A percentile compares a stretch with the other conserved stretches of the same genome.
These are phyloP conservation scores for Rutstroemia sp. DNA, from an alignment of 2,329 filamentous ascomycete genomes.

Conservation along the genomic window DNA sequence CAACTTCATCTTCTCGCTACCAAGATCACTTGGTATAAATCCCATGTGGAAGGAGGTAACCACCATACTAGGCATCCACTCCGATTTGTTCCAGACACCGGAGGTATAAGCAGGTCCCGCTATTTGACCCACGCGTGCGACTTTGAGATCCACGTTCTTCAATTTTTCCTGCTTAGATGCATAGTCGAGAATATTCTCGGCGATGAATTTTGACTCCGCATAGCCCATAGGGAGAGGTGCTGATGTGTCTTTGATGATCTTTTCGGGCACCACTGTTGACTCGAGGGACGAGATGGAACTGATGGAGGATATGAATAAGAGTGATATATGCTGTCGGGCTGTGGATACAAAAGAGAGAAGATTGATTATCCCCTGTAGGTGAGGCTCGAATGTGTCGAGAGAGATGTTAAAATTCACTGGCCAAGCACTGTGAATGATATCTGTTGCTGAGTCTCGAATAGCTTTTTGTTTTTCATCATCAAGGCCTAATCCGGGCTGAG, in stretches of 20 bases:
- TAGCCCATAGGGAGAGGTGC: constrained; percentile 20
- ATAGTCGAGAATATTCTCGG: constrained; percentile 34
- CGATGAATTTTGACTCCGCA: constrained; percentile 24
- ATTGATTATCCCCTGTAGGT: constrained; percentile 33
- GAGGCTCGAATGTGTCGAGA: constrained; percentile 29
- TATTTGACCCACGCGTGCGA: constrained; percentile 42
- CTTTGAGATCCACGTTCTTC: constrained; percentile 31
- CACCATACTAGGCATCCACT: not conserved
- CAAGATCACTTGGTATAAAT: not conserved
- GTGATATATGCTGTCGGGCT: constrained; percentile 1
- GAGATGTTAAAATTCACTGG: constrained; percentile 33
- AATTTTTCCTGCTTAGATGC: constrained; percentile 28
- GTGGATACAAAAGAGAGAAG: constrained; percentile 26
- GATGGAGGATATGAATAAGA: constrained; percentile 28
- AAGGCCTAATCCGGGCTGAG: constrained; percentile 41
- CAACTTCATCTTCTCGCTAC: not conserved
- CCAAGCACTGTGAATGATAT: constrained; percentile 28
- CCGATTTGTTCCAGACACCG: not conserved
- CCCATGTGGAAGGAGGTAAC: not conserved
- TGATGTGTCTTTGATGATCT: not conserved
- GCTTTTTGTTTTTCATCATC: constrained; percentile 1
- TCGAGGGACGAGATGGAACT: constrained; percentile 11
- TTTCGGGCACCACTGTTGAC: constrained; percentile 14
- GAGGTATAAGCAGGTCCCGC: constrained; percentile 27
- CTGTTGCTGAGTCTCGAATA: constrained; percentile 13